These are phyloP conservation scores for Blastobotrys proliferans DNA, from an alignment of 1,139 yeast genomes.

Conservation along the genomic window DNA sequence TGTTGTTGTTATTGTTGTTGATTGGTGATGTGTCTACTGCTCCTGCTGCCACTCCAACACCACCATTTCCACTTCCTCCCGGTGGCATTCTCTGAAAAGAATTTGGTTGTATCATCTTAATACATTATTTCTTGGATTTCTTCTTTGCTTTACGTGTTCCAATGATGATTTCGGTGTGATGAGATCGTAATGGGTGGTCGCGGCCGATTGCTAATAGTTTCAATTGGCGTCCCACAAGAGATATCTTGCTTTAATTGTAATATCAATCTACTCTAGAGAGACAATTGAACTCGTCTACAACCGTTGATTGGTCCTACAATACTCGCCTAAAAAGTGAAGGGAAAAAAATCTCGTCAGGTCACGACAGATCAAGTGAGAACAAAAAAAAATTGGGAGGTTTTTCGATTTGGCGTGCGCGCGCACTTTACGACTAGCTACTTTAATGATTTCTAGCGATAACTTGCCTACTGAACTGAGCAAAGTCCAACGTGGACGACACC, in stretches of 20 bases:
- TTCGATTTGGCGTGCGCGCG: background rate
- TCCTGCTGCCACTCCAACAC: slow-evolving; percentile 1
- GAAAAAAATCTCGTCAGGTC: too few relatives aligned
- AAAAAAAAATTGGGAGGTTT: slow-evolving; percentile 4
- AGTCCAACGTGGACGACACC: slow-evolving; percentile 45
- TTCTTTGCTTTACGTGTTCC: slow-evolving; percentile 1
- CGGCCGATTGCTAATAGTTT: too few relatives aligned
- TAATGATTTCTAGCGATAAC: slow-evolving; percentile 27
- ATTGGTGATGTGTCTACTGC: background rate
- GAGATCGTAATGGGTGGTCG: background rate
- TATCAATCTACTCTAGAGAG: too few relatives aligned
- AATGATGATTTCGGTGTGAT: background rate
- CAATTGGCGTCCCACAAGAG: too few relatives aligned
- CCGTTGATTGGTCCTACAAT: too few relatives aligned
- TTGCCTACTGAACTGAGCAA: slow-evolving; percentile 45
- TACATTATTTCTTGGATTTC: background rate
- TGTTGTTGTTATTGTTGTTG: slow-evolving; percentile 1
- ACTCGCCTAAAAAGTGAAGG: too few relatives aligned
- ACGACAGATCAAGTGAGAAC: too few relatives aligned
- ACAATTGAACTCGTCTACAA: too few relatives aligned
- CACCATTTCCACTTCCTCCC: slow-evolving; percentile 4
- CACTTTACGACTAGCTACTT: background rate
- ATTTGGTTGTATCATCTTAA: slow-evolving; percentile 6
- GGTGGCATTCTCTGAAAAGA: slow-evolving; percentile 9
- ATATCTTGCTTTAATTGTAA: too few relatives aligned